phyloP scores from a whole-genome alignment of 208 protist genomes.

The Trypanosoma caninum region DNA sequence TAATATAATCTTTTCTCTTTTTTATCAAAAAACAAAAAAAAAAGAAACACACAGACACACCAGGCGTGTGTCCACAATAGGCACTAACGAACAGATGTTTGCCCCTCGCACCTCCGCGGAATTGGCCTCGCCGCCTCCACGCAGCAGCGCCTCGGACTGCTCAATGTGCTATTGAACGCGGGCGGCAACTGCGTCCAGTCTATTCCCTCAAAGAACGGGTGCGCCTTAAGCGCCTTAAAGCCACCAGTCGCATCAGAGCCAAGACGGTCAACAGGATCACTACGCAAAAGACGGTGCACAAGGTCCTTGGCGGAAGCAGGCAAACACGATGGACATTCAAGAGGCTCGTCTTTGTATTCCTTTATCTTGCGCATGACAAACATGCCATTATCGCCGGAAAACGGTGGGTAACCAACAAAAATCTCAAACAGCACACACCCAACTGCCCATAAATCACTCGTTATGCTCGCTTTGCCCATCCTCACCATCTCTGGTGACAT shows the following conservation, averaged over 20 bases:
- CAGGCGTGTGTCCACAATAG: conserved; percentile 5
- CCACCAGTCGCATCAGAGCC: conserved; percentile 61
- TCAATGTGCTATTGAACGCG: conserved; percentile 48
- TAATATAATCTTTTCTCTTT: not conserved
- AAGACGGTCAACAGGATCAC: conserved; percentile 62
- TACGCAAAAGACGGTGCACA: conserved; percentile 67
- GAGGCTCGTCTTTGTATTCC: conserved; percentile 19
- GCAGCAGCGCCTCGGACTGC: no score
- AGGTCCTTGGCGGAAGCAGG: conserved; percentile 60
- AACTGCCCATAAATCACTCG: conserved; percentile 86
- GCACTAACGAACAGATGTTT: conserved; percentile 44
- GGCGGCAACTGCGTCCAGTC: conserved; percentile 53
- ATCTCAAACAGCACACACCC: conserved; percentile 78
- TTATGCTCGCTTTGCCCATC: conserved; percentile 49
- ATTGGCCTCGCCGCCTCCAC: no score
- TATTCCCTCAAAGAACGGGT: conserved; percentile 83
- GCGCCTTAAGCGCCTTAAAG: conserved; percentile 74
- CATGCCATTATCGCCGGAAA: conserved; percentile 50
- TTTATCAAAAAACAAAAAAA: not conserved
- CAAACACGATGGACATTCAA: conserved; percentile 40
- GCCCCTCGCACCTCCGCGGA: no score
- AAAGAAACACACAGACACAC: not conserved
- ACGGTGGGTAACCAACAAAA: conserved; percentile 50
- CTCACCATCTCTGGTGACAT: conserved; percentile 70
- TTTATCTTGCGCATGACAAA: conserved; percentile 64